Conservation (phyloP, 805 yeast genomes). For the Candida schatavii region DNA sequence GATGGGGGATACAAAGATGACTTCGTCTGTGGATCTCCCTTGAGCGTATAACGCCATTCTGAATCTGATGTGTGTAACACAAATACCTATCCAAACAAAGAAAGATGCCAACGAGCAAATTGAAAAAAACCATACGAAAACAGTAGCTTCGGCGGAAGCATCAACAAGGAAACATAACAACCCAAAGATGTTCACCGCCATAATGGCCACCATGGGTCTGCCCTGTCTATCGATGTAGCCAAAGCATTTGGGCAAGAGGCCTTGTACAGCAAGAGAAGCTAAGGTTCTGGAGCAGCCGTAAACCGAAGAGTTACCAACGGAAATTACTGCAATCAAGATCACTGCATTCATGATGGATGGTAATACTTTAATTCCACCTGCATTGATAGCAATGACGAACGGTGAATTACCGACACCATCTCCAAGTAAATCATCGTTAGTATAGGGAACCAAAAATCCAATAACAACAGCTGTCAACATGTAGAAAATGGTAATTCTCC, state of each 20-base stretch:
- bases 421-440: constrained; percentile 42
- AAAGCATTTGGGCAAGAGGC: constrained; percentile 49
- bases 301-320: constrained; percentile 67
- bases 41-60: constrained; percentile 26
- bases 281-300: constrained; percentile 64
- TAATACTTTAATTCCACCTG: constrained; percentile 54
- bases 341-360: constrained; percentile 69
- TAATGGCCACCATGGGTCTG: constrained; percentile 26
- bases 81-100: constrained; percentile 29
- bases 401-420: constrained; percentile 57
- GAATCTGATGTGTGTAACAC: constrained; percentile 29
- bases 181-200: constrained; percentile 21
- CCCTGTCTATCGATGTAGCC: constrained; percentile 30
- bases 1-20: constrained; percentile 23
- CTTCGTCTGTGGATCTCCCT: constrained; percentile 27
- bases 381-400: constrained; percentile 59
- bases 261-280: constrained; percentile 59
- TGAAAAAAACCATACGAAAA: constrained; percentile 30
- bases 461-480: constrained; percentile 39
- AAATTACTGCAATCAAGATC: constrained; percentile 60
- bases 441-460: constrained; percentile 53
- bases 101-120: constrained; percentile 27
- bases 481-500: constrained; percentile 52
- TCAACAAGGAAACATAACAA: constrained; percentile 27
- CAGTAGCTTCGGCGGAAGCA: constrained; percentile 14